A percentile compares a stretch with the other conserved stretches of the same genome.
Evolutionary conservation across 1,284 basidiomycete species (phyloP).

Genomic region (Fomitopsis pinicola): DNA sequence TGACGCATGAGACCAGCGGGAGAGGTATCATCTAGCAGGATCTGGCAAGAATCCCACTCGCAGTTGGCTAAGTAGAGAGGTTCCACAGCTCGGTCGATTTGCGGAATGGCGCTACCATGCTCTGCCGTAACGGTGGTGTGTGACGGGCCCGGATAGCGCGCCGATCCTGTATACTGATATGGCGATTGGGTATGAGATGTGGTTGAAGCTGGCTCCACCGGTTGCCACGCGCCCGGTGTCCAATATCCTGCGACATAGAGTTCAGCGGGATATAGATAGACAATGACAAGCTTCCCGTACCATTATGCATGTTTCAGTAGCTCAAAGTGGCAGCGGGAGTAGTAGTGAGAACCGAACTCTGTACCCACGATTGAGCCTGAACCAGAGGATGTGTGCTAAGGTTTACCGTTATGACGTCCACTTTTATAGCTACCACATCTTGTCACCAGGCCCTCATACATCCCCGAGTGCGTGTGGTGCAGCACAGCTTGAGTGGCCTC

Average conservation of each 20-base stretch:
- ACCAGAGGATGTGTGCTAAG: no score
- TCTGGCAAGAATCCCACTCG: not conserved
- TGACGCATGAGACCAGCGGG: slow-evolving; percentile 8
- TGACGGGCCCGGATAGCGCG: not conserved
- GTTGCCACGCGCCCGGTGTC: not conserved
- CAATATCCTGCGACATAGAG: not conserved
- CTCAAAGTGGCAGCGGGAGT: no score
- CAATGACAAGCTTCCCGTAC: no score
- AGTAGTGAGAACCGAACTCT: no score
- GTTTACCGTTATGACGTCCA: not conserved
- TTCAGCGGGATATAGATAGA: not conserved
- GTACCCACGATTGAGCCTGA: no score
- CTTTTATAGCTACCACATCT: not conserved
- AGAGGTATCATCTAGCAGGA: slow-evolving; percentile 6
- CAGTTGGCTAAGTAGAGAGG: not conserved
- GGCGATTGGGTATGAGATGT: not conserved
- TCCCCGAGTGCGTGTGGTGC: not conserved
- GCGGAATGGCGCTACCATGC: not conserved
- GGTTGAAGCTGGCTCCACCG: not conserved
- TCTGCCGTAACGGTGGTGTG: not conserved
- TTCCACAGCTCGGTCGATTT: not conserved
- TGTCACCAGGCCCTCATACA: not conserved
- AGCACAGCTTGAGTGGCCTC: not conserved
- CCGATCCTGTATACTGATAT: no score
- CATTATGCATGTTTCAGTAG: no score